Evolutionary conservation across 345 rosid genomes (phyloP).

Genomic region (Nasturtium officinale): DNA sequence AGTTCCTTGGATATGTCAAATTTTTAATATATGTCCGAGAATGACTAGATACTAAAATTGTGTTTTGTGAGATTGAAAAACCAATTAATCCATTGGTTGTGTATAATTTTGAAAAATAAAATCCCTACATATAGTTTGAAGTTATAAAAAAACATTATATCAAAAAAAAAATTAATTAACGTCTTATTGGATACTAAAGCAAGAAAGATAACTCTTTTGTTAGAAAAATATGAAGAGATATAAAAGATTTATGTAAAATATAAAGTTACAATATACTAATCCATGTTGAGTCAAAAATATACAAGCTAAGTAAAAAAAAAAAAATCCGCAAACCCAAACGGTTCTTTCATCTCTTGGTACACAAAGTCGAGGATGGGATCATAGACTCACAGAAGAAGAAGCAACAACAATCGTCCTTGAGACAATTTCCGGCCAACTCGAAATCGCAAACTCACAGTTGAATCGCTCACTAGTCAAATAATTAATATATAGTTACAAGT

Average conservation of each 20-base stretch:
- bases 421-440: neutral
- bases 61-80: too few relatives aligned
- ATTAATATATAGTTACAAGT: constrained; percentile 17
- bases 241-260: neutral
- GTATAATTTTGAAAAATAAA: too few relatives aligned
- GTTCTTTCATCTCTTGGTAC: neutral
- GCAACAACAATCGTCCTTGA: neutral
- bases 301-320: neutral
- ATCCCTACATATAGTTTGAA: too few relatives aligned
- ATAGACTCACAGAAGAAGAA: neutral
- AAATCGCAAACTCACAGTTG: constrained; percentile 15
- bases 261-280: too few relatives aligned
- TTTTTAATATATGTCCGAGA: too few relatives aligned
- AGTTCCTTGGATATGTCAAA: too few relatives aligned
- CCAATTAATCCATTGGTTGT: too few relatives aligned
- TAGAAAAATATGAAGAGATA: neutral
- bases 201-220: neutral
- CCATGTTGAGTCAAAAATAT: neutral
- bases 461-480: neutral
- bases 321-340: neutral
- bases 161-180: too few relatives aligned
- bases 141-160: too few relatives aligned
- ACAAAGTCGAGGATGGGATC: neutral
- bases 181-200: neutral
- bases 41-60: too few relatives aligned